Evolutionary conservation across 768 basidiomycete genomes (phyloP), one percentile per base, ranked within the genome.

Genomic region (Leucocoprinus leucothites): DNA sequence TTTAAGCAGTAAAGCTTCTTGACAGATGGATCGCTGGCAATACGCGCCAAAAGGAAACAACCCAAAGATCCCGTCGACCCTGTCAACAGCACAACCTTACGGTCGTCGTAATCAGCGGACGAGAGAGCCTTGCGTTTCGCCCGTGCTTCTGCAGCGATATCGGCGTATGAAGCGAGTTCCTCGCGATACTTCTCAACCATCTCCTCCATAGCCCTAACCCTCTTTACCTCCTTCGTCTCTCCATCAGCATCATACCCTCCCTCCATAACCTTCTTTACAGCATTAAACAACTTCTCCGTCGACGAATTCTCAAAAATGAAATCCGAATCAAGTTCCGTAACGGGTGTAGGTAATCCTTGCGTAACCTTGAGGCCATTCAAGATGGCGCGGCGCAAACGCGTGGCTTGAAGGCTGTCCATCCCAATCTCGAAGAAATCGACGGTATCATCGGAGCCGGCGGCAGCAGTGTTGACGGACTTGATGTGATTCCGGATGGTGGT

Each of bases 51-150:
- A 2, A 75, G 53, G 45, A 72, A 65, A 0, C 71, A 68, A 11
- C 76, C 76, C 2, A 77, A 64, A n/a, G 64, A 67, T 2, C 75
- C 75, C 1, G 76, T 77, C 3, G 68, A 65, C 8, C 75, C 75
- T 0, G 75, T 77, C 28, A 77, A 57, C 7, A 74, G 58, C 1
- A 77, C 68, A 0, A 69, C 65, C 26, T 49, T 51, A 2, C 54
- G 47, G 16, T 43, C 22, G 9, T 56, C 54, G 21, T 49, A 56
- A 21, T 49, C 54, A n/a, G 38, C 47, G 4, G 38, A 11, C 1
- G 25, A 31, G 22, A 42, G 11, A 1, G 28, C n/a, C 22, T 22
- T 31, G 19, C 54, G 46, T 47, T 48, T 56, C 41, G 35, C 47
- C 34, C 54, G 54, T 43, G 42, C 41, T 28, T 56, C 48, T 13